These are phyloP conservation scores for Phialocephala subalpina DNA, from an alignment of 2,329 filamentous ascomycete genomes.

Conservation along the genomic window DNA sequence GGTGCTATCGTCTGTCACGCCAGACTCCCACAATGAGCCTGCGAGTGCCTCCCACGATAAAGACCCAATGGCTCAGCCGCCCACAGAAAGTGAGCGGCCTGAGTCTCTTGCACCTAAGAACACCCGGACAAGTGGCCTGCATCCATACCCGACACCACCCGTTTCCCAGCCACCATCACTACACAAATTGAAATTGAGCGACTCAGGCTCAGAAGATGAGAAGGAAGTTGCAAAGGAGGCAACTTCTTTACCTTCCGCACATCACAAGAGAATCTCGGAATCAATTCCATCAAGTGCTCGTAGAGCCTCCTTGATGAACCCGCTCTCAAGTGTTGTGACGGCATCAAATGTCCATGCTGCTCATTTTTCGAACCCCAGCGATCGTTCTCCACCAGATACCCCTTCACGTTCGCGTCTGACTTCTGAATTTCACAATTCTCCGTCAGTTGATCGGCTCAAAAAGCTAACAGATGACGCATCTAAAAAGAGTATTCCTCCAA, in stretches of 20 bases:
- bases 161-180: slow-evolving; percentile 57
- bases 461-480: slow-evolving; percentile 86
- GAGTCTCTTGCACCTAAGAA: slow-evolving; percentile 36
- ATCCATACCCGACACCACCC: slow-evolving; percentile 66
- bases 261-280: slow-evolving; percentile 55
- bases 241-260: slow-evolving; percentile 40
- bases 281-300: slow-evolving; percentile 51
- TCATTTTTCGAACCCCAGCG: slow-evolving; percentile 74
- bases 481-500: slow-evolving; percentile 90
- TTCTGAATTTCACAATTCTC: slow-evolving; percentile 60
- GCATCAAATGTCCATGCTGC: slow-evolving; percentile 69
- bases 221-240: slow-evolving; percentile 46
- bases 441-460: slow-evolving; percentile 74
- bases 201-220: slow-evolving; percentile 50
- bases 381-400: slow-evolving; percentile 59
- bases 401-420: slow-evolving; percentile 57
- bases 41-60: slow-evolving; percentile 32
- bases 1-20: slow-evolving; percentile 36
- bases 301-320: slow-evolving; percentile 58
- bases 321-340: slow-evolving; percentile 71
- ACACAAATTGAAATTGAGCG: slow-evolving; percentile 52
- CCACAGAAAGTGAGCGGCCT: slow-evolving; percentile 36
- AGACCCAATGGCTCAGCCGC: slow-evolving; percentile 35
- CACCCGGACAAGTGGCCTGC: slow-evolving; percentile 32
- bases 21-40: slow-evolving; percentile 39